These are phyloP conservation scores for Cadophora luteo-olivacea DNA, from an alignment of 2,329 filamentous ascomycete genomes.

Conservation along the genomic window DNA sequence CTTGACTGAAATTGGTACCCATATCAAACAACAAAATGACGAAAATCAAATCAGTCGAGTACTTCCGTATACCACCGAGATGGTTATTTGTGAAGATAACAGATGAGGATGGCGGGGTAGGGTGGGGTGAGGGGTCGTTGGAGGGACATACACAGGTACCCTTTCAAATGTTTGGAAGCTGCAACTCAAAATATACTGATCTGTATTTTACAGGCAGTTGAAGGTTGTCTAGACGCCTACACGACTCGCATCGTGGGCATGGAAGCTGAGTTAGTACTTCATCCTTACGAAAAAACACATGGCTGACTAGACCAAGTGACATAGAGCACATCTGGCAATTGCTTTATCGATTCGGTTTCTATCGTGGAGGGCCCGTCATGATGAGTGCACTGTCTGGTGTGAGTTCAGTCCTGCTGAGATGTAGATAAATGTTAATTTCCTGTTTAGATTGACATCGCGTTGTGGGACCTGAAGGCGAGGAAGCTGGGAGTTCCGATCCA, in stretches of 20 bases:
- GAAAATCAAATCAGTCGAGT: constrained; percentile 71
- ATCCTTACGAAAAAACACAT: background rate
- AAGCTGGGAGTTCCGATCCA: constrained; percentile 72
- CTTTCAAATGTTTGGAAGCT: background rate
- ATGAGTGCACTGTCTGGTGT: constrained; percentile 81
- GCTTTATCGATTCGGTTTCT: constrained; percentile 74
- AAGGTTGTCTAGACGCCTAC: constrained; percentile 75
- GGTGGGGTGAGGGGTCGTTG: constrained; percentile 78
- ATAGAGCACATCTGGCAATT: constrained; percentile 85
- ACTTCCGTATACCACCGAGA: constrained; percentile 75
- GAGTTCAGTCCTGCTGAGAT: constrained; percentile 81
- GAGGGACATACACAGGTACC: constrained; percentile 67
- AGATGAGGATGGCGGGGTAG: constrained; percentile 67
- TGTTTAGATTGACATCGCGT: constrained; percentile 64
- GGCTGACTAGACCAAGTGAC: constrained; percentile 47
- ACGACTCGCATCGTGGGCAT: constrained; percentile 66
- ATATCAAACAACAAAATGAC: constrained; percentile 53
- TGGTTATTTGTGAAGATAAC: constrained; percentile 82
- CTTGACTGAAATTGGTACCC: background rate
- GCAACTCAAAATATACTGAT: background rate
- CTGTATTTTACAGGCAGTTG: constrained; percentile 60
- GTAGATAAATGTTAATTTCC: constrained; percentile 57
- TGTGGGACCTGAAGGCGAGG: constrained; percentile 51
- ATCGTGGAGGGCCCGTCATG: constrained; percentile 78
- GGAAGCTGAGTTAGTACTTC: constrained; percentile 68